Base-by-base conservation (phyloP, 2,329 filamentous ascomycete species). In the Arthrobotrys sinensis region DNA sequence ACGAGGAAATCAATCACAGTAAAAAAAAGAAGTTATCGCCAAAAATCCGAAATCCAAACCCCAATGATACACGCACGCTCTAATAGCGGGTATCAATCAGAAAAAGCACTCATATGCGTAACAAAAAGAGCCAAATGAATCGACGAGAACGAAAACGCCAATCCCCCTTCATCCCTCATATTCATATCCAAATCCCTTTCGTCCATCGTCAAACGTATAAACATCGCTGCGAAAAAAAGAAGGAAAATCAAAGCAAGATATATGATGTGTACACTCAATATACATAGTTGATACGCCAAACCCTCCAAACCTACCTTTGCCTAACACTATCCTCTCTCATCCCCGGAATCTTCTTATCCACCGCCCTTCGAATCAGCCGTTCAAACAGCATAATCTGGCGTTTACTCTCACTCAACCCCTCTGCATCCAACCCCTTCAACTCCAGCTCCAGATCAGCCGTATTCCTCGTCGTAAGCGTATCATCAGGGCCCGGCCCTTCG, bases 301-400 rank as follows among this genome's bases (percentile, higher is more conserved):
- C 48, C 50, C 16, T 50, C 21, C 50, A 32, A 24, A 10, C 50
- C 50, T 4, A 16, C 50, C 14, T 10, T 40, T 16, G 21, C 36
- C 21, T 60, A 14, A 14, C 24, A 19, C 55, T 24, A 19, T 57
- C 52, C 52, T 57, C 52, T 32, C 21, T 60, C 32, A 69, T 4
- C 36, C 68, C 50, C 21, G 69, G 46, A 63, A 66, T 50, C 52
- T 52, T 48, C 48, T 65, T 75, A 62, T 79, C 57, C 55, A 73
- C 69, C 55, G 76, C 76, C 40, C 70, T 62, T n/a, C 75, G 38
- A 32, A 79, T 79, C 69, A 79, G 32, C 16, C 40, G 21, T 21
- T 75, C 69, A 65, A 79, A 79, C 50, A 79, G 63, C 69, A 73
- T 75, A 19, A 75, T 79, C 34, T 79, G 76, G 24, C 70, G 66